Evolutionary conservation across 2,329 filamentous ascomycete species (phyloP).

Genomic region (Sordariomycetes sp.): DNA sequence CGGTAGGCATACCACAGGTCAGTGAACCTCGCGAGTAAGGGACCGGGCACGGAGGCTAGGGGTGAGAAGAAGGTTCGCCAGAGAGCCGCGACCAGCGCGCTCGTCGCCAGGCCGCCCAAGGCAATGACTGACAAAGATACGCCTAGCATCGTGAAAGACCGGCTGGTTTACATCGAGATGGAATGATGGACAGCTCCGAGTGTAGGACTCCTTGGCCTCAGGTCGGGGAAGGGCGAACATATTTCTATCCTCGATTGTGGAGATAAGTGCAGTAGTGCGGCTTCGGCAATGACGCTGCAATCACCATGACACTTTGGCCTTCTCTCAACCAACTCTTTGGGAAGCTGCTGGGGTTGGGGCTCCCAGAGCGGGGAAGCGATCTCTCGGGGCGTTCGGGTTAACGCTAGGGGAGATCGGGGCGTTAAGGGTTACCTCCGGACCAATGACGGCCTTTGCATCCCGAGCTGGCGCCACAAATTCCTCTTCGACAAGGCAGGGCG

Average conservation of each 20-base stretch:
- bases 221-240: not conserved
- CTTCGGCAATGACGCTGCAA: not conserved
- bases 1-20: slow-evolving; percentile 15
- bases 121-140: not conserved
- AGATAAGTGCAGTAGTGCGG: not conserved
- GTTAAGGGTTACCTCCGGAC: not conserved
- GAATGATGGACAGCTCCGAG: not conserved
- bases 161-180: not conserved
- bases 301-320: too few relatives aligned
- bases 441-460: not conserved
- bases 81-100: not conserved
- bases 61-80: slow-evolving; percentile 8
- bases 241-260: not conserved
- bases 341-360: not conserved
- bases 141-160: not conserved
- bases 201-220: not conserved
- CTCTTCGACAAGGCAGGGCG: not conserved
- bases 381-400: not conserved
- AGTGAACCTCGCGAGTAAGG: slow-evolving; percentile 13
- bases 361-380: not conserved
- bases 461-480: not conserved
- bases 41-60: slow-evolving; percentile 13
- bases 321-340: not conserved
- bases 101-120: not conserved
- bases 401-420: not conserved